Evolutionary conservation across 495 filamentous ascomycete species (phyloP), one percentile per base, ranked within the genome.

Genomic region (Glarea lozoyensis): DNA sequence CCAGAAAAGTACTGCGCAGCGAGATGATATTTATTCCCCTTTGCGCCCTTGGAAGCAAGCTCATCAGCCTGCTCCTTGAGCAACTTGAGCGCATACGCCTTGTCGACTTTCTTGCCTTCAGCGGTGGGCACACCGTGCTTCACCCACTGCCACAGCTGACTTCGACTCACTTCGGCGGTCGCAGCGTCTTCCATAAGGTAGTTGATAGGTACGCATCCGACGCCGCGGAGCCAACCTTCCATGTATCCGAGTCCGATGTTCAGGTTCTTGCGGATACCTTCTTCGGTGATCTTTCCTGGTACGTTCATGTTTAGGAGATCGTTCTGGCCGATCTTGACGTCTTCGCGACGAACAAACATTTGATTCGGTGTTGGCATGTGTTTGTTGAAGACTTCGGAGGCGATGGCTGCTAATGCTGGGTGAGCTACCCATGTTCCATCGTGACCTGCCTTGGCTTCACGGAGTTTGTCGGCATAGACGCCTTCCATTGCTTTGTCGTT

Each of bases 281-380:
- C 87, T 65, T 97, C 93, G 52, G 93, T 96, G 57, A 99, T 76
- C 60, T 81, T 76, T 27, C 92, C 92, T 17, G 93, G 87, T 15
- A 97, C 84, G 57, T 97, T 96, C 82, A 95, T 97, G 73, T 99
- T 99, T 23, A 99, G 74, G 18, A 99, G 73, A 58, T 99, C 92
- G 58, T 90, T 92, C 50, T 76, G 81, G 36, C 80, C 80, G 54
- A 99, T 78, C 56, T 76, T 65, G 37, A 95, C 88, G 36, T 96
- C 92, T 67, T 96, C 88, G 49, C 87, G 82, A 32, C 92, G 84
- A 41, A 82, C 65, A 63, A 88, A 89, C 38, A 97, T 75, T 70
- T 99, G 92, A 73, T 99, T 99, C 16, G 93, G 89, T 12, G 93
- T 96, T 20, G 92, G 93, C 92, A 99, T 99, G 70, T 97, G 64